phyloP scores from a whole-genome alignment of 139 green algal species.

The Marvania coccoides region DNA sequence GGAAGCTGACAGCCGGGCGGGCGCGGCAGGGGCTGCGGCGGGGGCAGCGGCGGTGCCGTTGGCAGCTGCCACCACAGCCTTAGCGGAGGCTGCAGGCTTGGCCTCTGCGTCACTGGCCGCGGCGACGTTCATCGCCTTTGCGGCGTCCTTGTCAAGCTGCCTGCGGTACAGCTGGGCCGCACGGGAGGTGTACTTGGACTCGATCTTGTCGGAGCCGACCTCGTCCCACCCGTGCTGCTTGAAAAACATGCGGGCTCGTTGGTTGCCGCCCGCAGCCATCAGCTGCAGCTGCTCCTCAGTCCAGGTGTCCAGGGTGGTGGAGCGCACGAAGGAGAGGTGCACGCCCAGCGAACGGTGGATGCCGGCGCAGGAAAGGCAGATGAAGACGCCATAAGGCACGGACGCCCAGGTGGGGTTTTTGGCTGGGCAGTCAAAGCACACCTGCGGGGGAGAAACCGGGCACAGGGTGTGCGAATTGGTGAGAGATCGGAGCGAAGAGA shows the following conservation, averaged over 20 bases:
- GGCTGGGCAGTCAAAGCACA: slow-evolving; percentile 94
- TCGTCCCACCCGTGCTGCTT: slow-evolving; percentile 96
- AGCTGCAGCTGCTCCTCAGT: slow-evolving; percentile 91
- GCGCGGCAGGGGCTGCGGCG: neutral
- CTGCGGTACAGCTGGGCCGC: slow-evolving; percentile 86
- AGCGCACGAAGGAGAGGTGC: slow-evolving; percentile 92
- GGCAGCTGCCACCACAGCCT: neutral
- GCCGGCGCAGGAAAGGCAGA: slow-evolving; percentile 93
- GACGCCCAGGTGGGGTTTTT: slow-evolving; percentile 96
- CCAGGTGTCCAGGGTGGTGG: slow-evolving; percentile 92
- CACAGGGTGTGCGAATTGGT: neutral
- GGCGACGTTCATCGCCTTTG: slow-evolving; percentile 26
- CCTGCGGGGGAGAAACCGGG: slow-evolving; percentile 22
- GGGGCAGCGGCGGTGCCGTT: neutral
- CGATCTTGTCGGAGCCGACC: slow-evolving; percentile 85
- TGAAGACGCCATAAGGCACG: slow-evolving; percentile 93
- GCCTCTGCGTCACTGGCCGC: neutral
- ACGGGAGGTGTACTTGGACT: slow-evolving; percentile 90
- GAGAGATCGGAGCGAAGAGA: neutral
- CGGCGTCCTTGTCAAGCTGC: slow-evolving; percentile 83
- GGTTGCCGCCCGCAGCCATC: slow-evolving; percentile 84
- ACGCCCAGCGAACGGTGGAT: slow-evolving; percentile 90
- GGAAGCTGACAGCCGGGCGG: neutral
- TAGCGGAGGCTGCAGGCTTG: neutral
- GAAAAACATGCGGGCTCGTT: slow-evolving; percentile 85